phyloP scores from a whole-genome alignment of 768 basidiomycete species.

The Termitomyces heimii region DNA sequence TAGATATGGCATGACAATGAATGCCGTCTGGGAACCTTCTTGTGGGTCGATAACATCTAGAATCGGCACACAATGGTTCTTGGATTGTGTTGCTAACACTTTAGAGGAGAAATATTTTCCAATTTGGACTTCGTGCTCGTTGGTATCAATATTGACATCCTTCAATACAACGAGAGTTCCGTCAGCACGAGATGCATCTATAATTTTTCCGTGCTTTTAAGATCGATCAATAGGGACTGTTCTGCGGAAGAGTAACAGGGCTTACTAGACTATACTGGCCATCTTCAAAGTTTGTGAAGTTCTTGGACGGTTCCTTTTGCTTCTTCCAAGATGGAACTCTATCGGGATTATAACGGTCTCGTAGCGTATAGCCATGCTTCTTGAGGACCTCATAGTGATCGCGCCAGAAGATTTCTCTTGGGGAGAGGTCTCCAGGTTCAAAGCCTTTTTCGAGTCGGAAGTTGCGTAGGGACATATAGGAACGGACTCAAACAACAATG shows the following conservation, averaged over 20 bases:
- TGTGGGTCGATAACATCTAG: constrained; percentile 12
- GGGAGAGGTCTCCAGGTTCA: too few relatives aligned
- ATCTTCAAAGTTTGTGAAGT: background rate
- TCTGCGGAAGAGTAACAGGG: background rate
- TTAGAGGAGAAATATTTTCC: constrained; percentile 14
- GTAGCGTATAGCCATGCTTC: background rate
- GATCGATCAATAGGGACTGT: background rate
- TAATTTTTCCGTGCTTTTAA: background rate
- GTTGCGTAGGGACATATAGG: background rate
- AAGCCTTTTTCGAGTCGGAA: background rate
- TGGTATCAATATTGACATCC: background rate
- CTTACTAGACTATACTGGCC: background rate
- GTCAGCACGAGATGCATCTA: constrained; percentile 26
- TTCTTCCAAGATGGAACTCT: background rate
- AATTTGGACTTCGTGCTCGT: constrained; percentile 24
- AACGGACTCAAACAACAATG: too few relatives aligned
- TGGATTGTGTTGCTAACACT: constrained; percentile 8
- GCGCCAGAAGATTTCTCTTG: background rate
- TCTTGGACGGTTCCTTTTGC: background rate
- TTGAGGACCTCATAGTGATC: background rate
- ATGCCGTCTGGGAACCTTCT: constrained; percentile 5
- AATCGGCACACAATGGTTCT: constrained; percentile 28
- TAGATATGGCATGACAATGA: constrained; percentile 23
- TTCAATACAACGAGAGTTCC: constrained; percentile 23
- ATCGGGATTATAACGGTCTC: background rate